These are phyloP conservation scores for Gyromitra esculenta DNA, from an alignment of 2,329 filamentous ascomycete genomes.

Conservation along the genomic window DNA sequence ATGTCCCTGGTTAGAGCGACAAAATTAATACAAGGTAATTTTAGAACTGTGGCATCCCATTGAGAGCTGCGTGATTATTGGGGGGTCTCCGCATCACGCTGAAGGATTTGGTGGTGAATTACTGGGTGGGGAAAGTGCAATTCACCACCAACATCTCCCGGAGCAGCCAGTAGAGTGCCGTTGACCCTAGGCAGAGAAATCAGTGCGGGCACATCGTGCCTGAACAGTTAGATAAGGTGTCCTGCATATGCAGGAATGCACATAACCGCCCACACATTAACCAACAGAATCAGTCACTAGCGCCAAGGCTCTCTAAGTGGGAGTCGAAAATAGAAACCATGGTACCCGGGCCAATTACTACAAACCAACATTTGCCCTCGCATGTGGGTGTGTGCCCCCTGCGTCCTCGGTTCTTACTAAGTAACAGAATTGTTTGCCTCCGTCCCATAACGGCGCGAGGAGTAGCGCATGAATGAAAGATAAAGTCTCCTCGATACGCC, in stretches of 20 bases:
- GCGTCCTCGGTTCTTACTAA: constrained; percentile 24
- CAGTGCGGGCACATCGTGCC: constrained; percentile 33
- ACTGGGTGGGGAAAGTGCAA: not conserved
- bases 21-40: constrained; percentile 13
- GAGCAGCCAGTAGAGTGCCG: constrained; percentile 27
- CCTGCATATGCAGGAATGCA: constrained; percentile 30
- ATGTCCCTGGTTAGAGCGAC: constrained; percentile 6
- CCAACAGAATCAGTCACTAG: constrained; percentile 27
- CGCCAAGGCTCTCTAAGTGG: constrained; percentile 28
- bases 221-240: constrained; percentile 37
- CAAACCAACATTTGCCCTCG: constrained; percentile 25
- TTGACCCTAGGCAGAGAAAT: constrained; percentile 25
- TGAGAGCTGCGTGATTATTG: constrained; percentile 30
- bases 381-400: constrained; percentile 28
- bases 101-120: not conserved
- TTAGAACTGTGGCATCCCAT: constrained; percentile 21
- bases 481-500: constrained; percentile 42
- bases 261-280: constrained; percentile 43
- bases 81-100: constrained; percentile 1
- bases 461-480: constrained; percentile 21
- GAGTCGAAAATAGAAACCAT: constrained; percentile 43
- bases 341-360: constrained; percentile 33
- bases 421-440: constrained; percentile 23
- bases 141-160: constrained; percentile 25
- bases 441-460: constrained; percentile 18